Base-by-base conservation (phyloP, 2,329 filamentous ascomycete genomes). In the Claviceps sorghi region DNA sequence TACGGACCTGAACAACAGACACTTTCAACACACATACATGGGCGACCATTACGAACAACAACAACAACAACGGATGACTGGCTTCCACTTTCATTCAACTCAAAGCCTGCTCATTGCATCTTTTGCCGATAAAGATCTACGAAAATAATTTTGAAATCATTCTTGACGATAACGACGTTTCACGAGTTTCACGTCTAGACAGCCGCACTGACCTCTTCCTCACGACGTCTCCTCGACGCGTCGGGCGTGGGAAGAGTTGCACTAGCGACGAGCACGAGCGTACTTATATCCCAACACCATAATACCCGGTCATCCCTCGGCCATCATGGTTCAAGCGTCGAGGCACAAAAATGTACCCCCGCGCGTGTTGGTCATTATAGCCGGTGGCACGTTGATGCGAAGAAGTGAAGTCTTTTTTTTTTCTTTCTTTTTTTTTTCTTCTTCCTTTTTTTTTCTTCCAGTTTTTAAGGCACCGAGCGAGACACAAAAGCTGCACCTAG, bases 161-260 rank as follows among this genome's bases (percentile, higher is more conserved):
- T 64, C 64, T 67, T 71, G 68, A 71, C 67, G 68, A 71, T 69
- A 65, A 70, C 66, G 67, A 70, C 66, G 67, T 65, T 69, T 71
- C 64, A 71, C 65, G 69, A 71, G 65, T 64, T 69, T 65, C 51
- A 71, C 65, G 68, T 71, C 68, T 70, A 71, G 69, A 71, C 67
- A 69, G 66, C 65, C 64, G 65, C 61, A 63, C 62, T 61, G 59
- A 61, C 65, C 60, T 60, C 56, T 62, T 44, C 57, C 58, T 61
- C 57, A 57, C 57, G 56, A 61, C 58, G 8, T 57, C 61, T 62
- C 61, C 62, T 57, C 58, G 58, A 58, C 57, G 55, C 57, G 58
- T 57, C 60, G 59, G 61, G 62, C 53, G 60, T 59, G 60, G 59
- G 56, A 56, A 58, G 59, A 59, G 62, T 62, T 62, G 64, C 62